Evolutionary conservation across 345 rosid species (phyloP).

Genomic region (Clausena lansium): DNA sequence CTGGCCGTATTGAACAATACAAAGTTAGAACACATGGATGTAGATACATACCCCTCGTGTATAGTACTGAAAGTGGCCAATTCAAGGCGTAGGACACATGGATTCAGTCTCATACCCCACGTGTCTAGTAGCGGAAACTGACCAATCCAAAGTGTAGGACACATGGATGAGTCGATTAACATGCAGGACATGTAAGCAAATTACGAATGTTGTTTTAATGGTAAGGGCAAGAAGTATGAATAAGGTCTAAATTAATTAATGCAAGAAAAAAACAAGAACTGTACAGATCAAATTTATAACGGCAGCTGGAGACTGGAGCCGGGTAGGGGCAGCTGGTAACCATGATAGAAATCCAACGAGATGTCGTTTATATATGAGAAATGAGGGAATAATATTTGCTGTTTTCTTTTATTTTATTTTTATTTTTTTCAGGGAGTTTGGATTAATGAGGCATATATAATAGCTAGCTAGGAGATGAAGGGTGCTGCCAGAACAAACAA

Average conservation of each 20-base stretch:
- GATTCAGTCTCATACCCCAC: neutral
- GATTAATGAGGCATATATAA: neutral
- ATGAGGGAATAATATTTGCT: neutral
- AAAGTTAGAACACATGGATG: too few relatives aligned
- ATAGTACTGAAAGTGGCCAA: too few relatives aligned
- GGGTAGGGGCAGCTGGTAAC: constrained; percentile 7
- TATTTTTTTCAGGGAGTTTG: neutral
- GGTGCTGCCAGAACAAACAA: constrained; percentile 34
- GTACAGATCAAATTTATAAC: neutral
- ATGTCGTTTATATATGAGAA: neutral
- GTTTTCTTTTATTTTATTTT: too few relatives aligned
- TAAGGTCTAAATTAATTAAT: neutral
- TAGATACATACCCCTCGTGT: too few relatives aligned
- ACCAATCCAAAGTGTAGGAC: neutral
- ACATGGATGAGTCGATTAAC: neutral
- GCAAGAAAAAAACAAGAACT: constrained; percentile 1
- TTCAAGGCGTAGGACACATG: too few relatives aligned
- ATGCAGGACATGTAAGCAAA: neutral
- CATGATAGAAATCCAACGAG: constrained; percentile 26
- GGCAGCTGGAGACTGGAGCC: neutral
- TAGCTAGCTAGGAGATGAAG: neutral
- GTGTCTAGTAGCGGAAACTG: neutral
- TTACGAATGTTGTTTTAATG: neutral
- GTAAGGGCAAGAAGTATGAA: neutral
- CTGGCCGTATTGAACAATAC: too few relatives aligned